Percentiles rank a stretch among this genome's conserved stretches.
Conservation (phyloP, 1,139 yeast genomes). For the Taiozyma onychis region DNA sequence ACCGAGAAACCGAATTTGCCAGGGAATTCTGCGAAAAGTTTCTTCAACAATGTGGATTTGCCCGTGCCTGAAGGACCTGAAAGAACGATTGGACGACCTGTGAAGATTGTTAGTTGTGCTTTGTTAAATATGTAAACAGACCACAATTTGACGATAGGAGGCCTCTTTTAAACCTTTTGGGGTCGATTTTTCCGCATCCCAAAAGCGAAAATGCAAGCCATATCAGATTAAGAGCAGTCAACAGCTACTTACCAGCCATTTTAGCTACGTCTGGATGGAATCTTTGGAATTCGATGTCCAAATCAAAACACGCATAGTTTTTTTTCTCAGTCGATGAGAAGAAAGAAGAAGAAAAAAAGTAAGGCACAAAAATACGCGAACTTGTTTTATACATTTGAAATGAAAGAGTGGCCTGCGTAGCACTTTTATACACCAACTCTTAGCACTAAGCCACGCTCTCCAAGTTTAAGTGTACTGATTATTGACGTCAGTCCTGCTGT, state of each 20-base stretch:
- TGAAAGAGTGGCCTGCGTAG: neutral
- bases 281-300: neutral
- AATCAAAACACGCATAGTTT: neutral
- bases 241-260: neutral
- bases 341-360: neutral
- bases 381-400: neutral
- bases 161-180: too few species aligned
- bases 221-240: neutral
- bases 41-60: slow-evolving; percentile 87
- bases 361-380: neutral
- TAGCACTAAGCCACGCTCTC: neutral
- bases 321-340: neutral
- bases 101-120: slow-evolving; percentile 3
- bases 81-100: slow-evolving; percentile 81
- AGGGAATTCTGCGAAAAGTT: slow-evolving; percentile 86
- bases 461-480: neutral
- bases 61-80: slow-evolving; percentile 99
- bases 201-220: neutral
- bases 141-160: neutral
- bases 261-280: neutral
- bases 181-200: neutral
- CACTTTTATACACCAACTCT: neutral
- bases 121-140: neutral
- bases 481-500: neutral
- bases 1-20: slow-evolving; percentile 88